phyloP scores from a whole-genome alignment of 2,329 filamentous ascomycete species.

The Xylariaceae sp. region DNA sequence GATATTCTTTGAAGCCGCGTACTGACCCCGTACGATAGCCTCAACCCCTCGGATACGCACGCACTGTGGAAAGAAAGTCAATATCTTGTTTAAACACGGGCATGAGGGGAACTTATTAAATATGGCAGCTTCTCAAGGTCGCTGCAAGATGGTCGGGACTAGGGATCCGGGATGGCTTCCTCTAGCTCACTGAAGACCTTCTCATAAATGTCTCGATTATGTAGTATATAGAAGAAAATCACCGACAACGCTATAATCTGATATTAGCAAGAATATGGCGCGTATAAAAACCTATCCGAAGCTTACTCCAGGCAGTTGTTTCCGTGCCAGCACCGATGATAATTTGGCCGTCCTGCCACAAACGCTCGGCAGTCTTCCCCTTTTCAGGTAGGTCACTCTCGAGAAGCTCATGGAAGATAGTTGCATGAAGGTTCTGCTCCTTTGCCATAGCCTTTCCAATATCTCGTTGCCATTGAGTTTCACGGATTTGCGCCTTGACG shows the following conservation, averaged over 20 bases:
- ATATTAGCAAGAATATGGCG: not conserved
- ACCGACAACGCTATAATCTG: constrained; percentile 1
- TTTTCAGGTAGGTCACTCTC: constrained; percentile 13
- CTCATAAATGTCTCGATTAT: constrained; percentile 5
- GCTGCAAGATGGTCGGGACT: constrained; percentile 1
- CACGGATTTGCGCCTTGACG: constrained; percentile 2
- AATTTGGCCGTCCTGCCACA: constrained; percentile 15
- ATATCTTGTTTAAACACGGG: no score
- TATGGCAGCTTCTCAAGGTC: constrained; percentile 12
- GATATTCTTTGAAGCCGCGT: constrained; percentile 8
- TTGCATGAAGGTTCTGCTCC: constrained; percentile 5
- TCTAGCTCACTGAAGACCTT: constrained; percentile 6
- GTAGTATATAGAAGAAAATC: constrained; percentile 6
- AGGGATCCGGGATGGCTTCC: constrained; percentile 5
- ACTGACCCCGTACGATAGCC: constrained; percentile 7
- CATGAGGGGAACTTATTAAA: constrained; percentile 2
- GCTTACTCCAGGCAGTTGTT: constrained; percentile 17
- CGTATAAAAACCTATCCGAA: no score
- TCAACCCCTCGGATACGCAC: constrained; percentile 7
- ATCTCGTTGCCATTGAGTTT: constrained; percentile 1
- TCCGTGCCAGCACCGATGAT: constrained; percentile 28
- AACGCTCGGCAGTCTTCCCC: constrained; percentile 14
- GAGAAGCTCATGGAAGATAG: constrained; percentile 16
- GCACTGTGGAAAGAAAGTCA: constrained; percentile 8
- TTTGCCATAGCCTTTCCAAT: not conserved